Evolutionary conservation across 2,329 filamentous ascomycete genomes (phyloP).

Genomic region (Alternaria postmessia): DNA sequence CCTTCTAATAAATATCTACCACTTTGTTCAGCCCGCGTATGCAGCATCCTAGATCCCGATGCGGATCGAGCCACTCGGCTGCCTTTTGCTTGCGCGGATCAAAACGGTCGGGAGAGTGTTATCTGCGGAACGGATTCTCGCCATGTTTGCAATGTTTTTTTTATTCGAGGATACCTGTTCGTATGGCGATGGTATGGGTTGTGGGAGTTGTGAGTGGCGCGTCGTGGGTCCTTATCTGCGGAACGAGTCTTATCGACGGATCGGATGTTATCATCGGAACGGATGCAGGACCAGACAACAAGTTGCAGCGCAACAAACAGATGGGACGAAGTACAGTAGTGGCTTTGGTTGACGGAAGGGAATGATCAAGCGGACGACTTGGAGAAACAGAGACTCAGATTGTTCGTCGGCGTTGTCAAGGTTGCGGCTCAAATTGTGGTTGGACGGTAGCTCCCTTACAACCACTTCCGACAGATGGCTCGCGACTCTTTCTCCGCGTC

Average conservation of each 20-base stretch:
- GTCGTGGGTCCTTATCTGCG: neutral
- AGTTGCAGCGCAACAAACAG: neutral
- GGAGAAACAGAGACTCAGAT: no score
- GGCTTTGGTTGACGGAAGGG: neutral
- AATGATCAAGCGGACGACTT: neutral
- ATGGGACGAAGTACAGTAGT: neutral
- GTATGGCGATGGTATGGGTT: neutral
- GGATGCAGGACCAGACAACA: neutral
- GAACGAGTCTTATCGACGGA: neutral
- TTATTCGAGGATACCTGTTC: neutral
- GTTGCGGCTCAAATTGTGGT: no score
- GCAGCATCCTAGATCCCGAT: neutral
- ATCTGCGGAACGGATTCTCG: neutral
- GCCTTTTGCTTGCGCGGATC: neutral
- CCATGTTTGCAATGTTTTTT: neutral
- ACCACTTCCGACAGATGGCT: no score
- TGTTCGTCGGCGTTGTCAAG: no score
- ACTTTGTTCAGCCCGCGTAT: neutral
- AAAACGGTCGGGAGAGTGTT: neutral
- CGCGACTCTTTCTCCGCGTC: no score
- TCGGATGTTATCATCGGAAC: neutral
- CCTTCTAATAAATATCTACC: neutral
- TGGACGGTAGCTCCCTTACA: rapidly evolving
- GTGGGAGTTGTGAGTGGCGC: neutral
- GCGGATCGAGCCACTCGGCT: neutral